Evolutionary conservation across 352 stramenopile genomes (phyloP).

Genomic region (Phytophthora palmivora): DNA sequence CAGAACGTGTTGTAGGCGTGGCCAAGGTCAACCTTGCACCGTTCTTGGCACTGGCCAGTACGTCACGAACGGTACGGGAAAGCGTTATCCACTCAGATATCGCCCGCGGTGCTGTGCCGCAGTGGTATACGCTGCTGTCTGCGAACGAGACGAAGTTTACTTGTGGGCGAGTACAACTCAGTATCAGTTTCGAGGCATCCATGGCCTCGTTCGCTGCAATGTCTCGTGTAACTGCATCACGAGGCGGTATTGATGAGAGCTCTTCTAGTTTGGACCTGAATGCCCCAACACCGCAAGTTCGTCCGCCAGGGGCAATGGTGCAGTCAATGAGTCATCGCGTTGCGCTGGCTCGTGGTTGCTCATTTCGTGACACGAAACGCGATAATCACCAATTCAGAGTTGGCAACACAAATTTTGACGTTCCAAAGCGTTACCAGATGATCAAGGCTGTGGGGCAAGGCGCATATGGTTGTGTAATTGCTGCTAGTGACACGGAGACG

Average conservation of each 20-base stretch:
- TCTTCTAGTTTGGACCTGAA: constrained; percentile 57
- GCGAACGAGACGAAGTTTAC: constrained; percentile 87
- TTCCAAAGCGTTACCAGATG: constrained; percentile 88
- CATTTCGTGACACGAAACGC: constrained; percentile 84
- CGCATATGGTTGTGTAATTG: constrained; percentile 93
- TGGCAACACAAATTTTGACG: constrained; percentile 88
- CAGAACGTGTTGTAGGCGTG: constrained; percentile 81
- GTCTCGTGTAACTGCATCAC: constrained; percentile 29
- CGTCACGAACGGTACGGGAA: constrained; percentile 80
- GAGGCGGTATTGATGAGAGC: constrained; percentile 36
- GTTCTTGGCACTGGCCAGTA: constrained; percentile 86
- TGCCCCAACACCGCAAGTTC: constrained; percentile 62
- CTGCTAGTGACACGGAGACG: constrained; percentile 85
- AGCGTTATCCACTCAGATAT: constrained; percentile 89
- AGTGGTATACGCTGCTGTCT: constrained; percentile 89
- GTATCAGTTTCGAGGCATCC: constrained; percentile 82
- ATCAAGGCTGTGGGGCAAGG: constrained; percentile 92
- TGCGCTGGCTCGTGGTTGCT: constrained; percentile 74
- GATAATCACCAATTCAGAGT: constrained; percentile 91
- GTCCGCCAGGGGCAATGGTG: constrained; percentile 40
- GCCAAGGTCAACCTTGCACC: constrained; percentile 89
- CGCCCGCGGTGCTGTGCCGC: constrained; percentile 77
- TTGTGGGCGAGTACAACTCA: constrained; percentile 85
- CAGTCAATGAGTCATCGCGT: constrained; percentile 70
- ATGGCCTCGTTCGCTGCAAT: constrained; percentile 47